These are phyloP conservation scores for Dactylellina cionopaga DNA, from an alignment of 2,329 filamentous ascomycete genomes.

Conservation along the genomic window DNA sequence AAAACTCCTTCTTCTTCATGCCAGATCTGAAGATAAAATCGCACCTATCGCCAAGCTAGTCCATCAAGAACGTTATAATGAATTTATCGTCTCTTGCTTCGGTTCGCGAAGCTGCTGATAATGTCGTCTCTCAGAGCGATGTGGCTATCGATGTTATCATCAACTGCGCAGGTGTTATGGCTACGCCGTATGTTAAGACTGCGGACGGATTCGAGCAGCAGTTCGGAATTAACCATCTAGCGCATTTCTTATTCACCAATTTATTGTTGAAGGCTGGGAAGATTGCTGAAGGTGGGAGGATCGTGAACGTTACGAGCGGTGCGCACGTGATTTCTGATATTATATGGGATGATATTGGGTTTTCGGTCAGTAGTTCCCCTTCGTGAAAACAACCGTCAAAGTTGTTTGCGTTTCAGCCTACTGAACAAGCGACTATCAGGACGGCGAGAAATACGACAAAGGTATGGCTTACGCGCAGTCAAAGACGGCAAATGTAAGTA, in stretches of 20 bases:
- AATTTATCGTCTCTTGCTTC: background rate
- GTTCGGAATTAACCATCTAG: slow-evolving; percentile 67
- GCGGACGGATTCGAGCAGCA: slow-evolving; percentile 66
- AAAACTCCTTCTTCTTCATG: background rate
- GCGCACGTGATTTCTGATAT: slow-evolving; percentile 60
- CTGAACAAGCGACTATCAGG: slow-evolving; percentile 61
- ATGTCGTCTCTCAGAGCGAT: background rate
- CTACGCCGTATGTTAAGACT: slow-evolving; percentile 56
- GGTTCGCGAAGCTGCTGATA: background rate
- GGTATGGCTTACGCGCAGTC: slow-evolving; percentile 63
- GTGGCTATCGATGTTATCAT: slow-evolving; percentile 54
- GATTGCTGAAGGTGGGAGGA: slow-evolving; percentile 62
- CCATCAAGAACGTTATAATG: background rate
- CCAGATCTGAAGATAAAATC: slow-evolving; percentile 3
- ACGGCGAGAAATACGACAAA: slow-evolving; percentile 59
- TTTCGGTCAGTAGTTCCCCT: too few relatives aligned
- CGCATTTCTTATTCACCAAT: slow-evolving; percentile 67
- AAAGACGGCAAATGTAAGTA: slow-evolving; percentile 68
- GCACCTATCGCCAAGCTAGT: slow-evolving; percentile 1
- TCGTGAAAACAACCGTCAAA: too few relatives aligned
- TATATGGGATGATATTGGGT: slow-evolving; percentile 62
- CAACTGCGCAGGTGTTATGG: slow-evolving; percentile 56
- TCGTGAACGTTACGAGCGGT: slow-evolving; percentile 63
- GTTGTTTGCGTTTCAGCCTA: too few relatives aligned
- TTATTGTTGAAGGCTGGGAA: slow-evolving; percentile 63